Percentiles rank a stretch among this genome's conserved stretches.
These are phyloP conservation scores for Bipolaris oryzae DNA, from an alignment of 2,329 filamentous ascomycete genomes.

Conservation along the genomic window DNA sequence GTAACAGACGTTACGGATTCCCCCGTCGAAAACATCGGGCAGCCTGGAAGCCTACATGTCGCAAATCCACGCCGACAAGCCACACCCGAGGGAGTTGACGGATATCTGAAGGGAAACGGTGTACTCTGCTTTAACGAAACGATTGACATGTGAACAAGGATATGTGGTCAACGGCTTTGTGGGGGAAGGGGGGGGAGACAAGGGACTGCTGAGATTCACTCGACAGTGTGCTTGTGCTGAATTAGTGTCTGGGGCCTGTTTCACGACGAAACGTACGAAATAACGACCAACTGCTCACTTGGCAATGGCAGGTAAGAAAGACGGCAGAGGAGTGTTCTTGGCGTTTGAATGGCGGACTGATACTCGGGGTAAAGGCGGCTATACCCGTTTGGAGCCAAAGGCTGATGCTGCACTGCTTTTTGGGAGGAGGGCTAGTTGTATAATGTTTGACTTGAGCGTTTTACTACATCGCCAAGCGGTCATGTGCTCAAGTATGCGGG, in stretches of 20 bases:
- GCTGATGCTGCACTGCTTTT: slow-evolving; percentile 1
- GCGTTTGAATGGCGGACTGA: slow-evolving; percentile 11
- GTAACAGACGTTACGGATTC: slow-evolving; percentile 82
- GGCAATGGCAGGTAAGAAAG: neutral
- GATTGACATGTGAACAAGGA: slow-evolving; percentile 59
- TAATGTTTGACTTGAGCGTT: neutral
- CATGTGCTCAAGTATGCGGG: neutral
- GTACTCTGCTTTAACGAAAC: slow-evolving; percentile 92
- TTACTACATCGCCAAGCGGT: neutral
- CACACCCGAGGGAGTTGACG: slow-evolving; percentile 81
- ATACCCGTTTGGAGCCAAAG: neutral
- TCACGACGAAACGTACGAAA: neutral
- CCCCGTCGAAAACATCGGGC: slow-evolving; percentile 42
- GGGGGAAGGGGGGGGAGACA: neutral
- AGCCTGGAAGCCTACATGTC: slow-evolving; percentile 50
- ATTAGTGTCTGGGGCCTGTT: neutral
- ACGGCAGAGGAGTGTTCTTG: neutral
- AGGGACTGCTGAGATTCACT: neutral
- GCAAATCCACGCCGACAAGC: slow-evolving; percentile 50
- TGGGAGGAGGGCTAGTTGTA: no score
- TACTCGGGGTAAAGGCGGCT: neutral
- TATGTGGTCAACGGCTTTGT: neutral
- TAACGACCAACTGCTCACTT: neutral
- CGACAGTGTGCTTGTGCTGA: neutral
- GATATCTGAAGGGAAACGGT: slow-evolving; percentile 81